Evolutionary conservation across 2,329 filamentous ascomycete genomes (phyloP).

Genomic region (Trichoderma arundinaceum): DNA sequence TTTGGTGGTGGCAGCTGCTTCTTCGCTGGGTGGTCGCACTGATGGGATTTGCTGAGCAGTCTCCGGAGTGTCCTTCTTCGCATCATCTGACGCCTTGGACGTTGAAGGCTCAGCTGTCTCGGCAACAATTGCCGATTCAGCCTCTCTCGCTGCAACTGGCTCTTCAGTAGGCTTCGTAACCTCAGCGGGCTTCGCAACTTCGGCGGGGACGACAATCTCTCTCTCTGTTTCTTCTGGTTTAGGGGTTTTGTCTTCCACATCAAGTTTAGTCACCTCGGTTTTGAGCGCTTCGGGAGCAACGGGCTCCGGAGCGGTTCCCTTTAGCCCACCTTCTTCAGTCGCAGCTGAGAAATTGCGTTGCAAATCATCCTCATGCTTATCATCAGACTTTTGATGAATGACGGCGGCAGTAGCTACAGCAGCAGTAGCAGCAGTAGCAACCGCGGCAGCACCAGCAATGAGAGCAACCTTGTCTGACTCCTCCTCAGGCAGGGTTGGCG

Average conservation of each 20-base stretch:
- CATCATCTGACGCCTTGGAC: conserved; percentile 10
- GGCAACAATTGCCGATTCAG: conserved; percentile 11
- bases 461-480: conserved; percentile 28
- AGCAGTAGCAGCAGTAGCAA: conserved; percentile 24
- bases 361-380: conserved; percentile 9
- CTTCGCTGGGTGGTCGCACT: conserved; percentile 8
- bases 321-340: conserved; percentile 19
- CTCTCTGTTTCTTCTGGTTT: conserved; percentile 19
- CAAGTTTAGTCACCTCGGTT: conserved; percentile 25
- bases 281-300: conserved; percentile 27
- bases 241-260: conserved; percentile 19
- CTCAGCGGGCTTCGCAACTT: conserved; percentile 22
- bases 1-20: conserved; percentile 15
- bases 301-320: conserved; percentile 25
- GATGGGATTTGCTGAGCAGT: conserved; percentile 6
- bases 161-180: conserved; percentile 25
- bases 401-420: conserved; percentile 27
- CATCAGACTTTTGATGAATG: conserved; percentile 14
- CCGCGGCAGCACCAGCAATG: conserved; percentile 21
- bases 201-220: conserved; percentile 21
- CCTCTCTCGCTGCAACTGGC: conserved; percentile 19
- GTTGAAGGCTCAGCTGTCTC: conserved; percentile 22
- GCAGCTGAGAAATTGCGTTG: conserved; percentile 15
- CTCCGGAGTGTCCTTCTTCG: conserved; percentile 13
- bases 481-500: conserved; percentile 8